Evolutionary conservation across 352 stramenopile species (phyloP).

Genomic region (Pythium brassicae): DNA sequence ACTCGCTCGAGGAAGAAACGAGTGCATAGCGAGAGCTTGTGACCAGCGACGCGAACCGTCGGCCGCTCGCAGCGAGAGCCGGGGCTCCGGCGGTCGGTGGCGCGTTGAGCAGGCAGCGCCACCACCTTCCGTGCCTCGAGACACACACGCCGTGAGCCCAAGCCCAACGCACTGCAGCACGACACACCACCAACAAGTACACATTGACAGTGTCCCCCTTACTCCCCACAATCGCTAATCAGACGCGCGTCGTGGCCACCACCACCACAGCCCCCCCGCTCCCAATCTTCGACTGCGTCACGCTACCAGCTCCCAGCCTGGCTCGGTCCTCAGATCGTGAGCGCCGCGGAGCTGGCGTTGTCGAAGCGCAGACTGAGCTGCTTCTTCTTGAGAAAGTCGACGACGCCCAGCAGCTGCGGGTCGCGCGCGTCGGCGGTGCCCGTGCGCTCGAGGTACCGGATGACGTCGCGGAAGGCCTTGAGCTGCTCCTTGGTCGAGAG

Average conservation of each 20-base stretch:
- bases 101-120: not conserved
- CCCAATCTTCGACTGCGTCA: too few species aligned
- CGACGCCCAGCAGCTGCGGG: constrained; percentile 67
- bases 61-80: too few species aligned
- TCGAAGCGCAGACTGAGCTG: constrained; percentile 83
- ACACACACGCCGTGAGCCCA: not conserved
- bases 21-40: constrained; percentile 36
- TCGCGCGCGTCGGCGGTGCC: constrained; percentile 60
- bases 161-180: too few species aligned
- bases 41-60: too few species aligned
- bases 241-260: too few species aligned
- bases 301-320: not conserved
- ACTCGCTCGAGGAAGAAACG: constrained; percentile 68
- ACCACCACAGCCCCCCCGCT: too few species aligned
- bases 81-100: not conserved
- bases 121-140: constrained; percentile 8
- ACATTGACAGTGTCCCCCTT: too few species aligned
- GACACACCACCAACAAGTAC: too few species aligned
- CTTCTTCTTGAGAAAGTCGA: constrained; percentile 88
- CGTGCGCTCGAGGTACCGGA: constrained; percentile 79
- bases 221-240: too few species aligned
- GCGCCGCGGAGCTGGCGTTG: constrained; percentile 76
- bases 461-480: constrained; percentile 83
- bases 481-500: constrained; percentile 76
- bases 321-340: constrained; percentile 70